Evolutionary conservation across 2,329 filamentous ascomycete genomes (phyloP), one percentile per base, ranked within the genome.

Genomic region (Phialocephala subalpina): DNA sequence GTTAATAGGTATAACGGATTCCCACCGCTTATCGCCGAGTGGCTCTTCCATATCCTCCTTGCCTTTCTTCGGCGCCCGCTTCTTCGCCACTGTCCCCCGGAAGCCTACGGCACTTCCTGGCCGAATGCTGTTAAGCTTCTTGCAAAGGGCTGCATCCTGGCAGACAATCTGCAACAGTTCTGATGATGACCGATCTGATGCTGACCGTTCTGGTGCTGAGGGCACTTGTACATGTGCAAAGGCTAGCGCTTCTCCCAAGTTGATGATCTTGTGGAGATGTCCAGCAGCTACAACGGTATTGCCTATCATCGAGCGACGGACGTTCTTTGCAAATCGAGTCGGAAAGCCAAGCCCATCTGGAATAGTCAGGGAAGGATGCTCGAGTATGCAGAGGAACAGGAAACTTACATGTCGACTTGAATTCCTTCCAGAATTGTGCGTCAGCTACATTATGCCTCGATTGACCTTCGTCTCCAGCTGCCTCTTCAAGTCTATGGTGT

Each of bases 181-280:
- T 81, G 81, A 29, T 78, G 79, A 40, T 88, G 75, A 59, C 16
- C 67, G 66, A 45, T 64, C 29, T 9, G 29, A 33, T 33, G 79
- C 40, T 88, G 75, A 59, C 16, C 67, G 66, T 49, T 64, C 29
- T 9, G 29, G 9, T 33, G 79, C 40, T 88, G 75, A 59, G 16
- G 65, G 67, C 49, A 64, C 62, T 27, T 38, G 40, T 45, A 76
- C 27, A 38, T 90, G 84, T 57, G 89, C 89, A 74, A 97, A 97
- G 1, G 87, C 87, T 22, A 97, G 81, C 45, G 86, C 87, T 62
- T 89, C 89, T 33, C 88, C 88, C 25, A 94, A 82, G 72, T 92
- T 87, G 67, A 87, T 85, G 35, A 88, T 84, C 66, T 87, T 87
- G 29, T 88, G 87, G 0, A 97, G 78, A 72, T 94, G 96, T 22